Base-by-base conservation (phyloP, 106 monocot species). In the Dendrobium officinale region DNA sequence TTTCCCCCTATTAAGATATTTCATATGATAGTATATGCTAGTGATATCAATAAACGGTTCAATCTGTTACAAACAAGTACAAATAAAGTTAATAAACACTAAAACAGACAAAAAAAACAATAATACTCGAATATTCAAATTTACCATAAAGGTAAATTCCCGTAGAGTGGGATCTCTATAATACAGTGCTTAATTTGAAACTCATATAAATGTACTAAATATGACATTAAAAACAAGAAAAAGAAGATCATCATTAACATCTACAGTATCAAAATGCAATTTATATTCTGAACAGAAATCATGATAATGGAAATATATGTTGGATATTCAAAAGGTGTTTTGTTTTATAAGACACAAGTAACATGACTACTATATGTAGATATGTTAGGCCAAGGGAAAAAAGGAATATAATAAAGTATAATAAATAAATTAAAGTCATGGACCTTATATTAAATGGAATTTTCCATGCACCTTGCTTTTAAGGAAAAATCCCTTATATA, bases 41-140 rank as follows among this genome's bases (percentile, higher is more conserved):
- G 92, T 95, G 54, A 99, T 90, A 82, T 99, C 98, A 26, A 99
- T 78, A 81, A 91, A 99, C 6, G 98, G 98, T 75, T 92, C 93
- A 59, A 99, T 87, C 98, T 99, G 84, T 75, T n/a, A 47, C 82
- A 83, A 2, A 76, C 7, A 51, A 64, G 58, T 24, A 45, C 26
- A 47, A 15, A 76, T 6, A 74, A 77, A 22, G 51, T 10, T 24
- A 37, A 24, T 31, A 37, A 8, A 7, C n/a, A 74, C 0, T 40
- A 20, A 20, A 42, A 4, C 42, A 20, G 8, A 18, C 44, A 26
- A 20, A 74, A 74, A 42, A 13, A 9, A 74, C 43, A 74, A 29
- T 2, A 13, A 61, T 61, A 61, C 1, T 61, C 5, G 43, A 42
- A 41, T 42, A 74, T 44, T 74, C 74, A 74, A 74, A 43, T 3